A percentile compares a stretch with the other conserved stretches of the same genome.
Evolutionary conservation across 495 filamentous ascomycete species (phyloP).

Genomic region (Neurospora sp.): DNA sequence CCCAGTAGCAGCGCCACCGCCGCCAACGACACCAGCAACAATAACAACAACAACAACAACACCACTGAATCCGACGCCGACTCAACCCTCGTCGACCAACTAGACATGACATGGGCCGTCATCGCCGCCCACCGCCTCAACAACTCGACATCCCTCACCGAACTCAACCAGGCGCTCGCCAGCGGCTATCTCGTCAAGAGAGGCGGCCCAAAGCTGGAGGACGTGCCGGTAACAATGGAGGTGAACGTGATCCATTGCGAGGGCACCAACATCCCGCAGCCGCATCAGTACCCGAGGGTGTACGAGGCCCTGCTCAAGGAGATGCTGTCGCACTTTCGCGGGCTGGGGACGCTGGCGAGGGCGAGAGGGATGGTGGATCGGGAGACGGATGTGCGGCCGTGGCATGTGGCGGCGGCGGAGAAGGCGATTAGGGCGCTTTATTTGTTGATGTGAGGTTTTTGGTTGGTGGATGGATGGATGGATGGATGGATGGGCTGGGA

Average conservation of each 20-base stretch:
- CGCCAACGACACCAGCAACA: neutral
- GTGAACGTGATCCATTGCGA: conserved; percentile 57
- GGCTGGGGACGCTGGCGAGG: conserved; percentile 63
- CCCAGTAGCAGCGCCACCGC: neutral
- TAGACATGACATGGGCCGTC: conserved; percentile 75
- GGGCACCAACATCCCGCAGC: conserved; percentile 16
- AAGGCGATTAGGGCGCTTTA: conserved; percentile 52
- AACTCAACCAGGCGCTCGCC: conserved; percentile 53
- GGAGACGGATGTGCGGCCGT: conserved; percentile 59
- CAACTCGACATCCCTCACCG: conserved; percentile 51
- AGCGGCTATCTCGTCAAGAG: conserved; percentile 74
- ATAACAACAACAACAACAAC: neutral
- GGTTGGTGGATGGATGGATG: neutral
- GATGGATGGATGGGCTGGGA: neutral
- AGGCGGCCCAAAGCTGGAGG: conserved; percentile 48
- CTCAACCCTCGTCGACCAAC: conserved; percentile 62
- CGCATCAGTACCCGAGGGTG: conserved; percentile 24
- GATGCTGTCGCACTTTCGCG: conserved; percentile 63
- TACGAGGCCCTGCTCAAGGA: conserved; percentile 60
- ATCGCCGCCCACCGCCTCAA: conserved; percentile 63
- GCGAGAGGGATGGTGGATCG: conserved; percentile 55
- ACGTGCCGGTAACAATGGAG: conserved; percentile 52
- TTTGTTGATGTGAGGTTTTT: conserved; percentile 37
- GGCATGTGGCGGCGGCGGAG: conserved; percentile 76
- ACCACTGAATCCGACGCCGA: conserved; percentile 54